Evolutionary conservation across 2,329 filamentous ascomycete species (phyloP), one percentile per base, ranked within the genome.

Genomic region (Exophiala lecanii-corni): DNA sequence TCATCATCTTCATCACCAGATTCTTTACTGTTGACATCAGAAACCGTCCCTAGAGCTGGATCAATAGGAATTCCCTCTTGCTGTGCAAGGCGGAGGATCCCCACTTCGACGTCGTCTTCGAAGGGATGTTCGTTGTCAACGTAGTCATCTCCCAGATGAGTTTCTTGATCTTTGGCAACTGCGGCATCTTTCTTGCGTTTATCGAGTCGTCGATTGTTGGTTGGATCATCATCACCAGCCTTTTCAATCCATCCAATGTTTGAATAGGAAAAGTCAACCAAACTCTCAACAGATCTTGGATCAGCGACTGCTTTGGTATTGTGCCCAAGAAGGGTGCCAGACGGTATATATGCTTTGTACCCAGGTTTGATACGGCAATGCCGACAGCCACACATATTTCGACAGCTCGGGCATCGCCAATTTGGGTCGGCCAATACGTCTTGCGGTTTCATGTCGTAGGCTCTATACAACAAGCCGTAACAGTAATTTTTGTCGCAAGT

Each of bases 271-370:
- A 96, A 96, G 60, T 97, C 89, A 6, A 97, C 88, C 16, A 97
- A 74, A 17, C 81, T 83, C 62, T 97, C 91, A 4, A 95, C 81
- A 57, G 89, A 96, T 47, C 92, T 81, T 39, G 86, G 84, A 64
- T 98, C 92, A 2, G 92, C 91, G 36, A 97, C 82, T 23, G 85
- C 84, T 41, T 81, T 85, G 0, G 92, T 98, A 55, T 97, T 89
- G 57, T 96, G 89, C 0, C 92, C 92, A 2, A 97, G 76, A 1
- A 91, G 72, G 1, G 89, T 95, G 44, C 84, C 87, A 57, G 87
- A 92, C 0, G 92, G 92, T 39, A 85, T 79, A 58, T 95, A 95
- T 0, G 89, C 86, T 4, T 73, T 74, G 56, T 85, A 85, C n/a
- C 76, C 79, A 6, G 72, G 68, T 46, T 78, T 73, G 31, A 80